Percentiles rank a stretch among this genome's conserved stretches.
phyloP scores from a whole-genome alignment of 2,329 filamentous ascomycete species.

The Pseudogymnoascus sp. region DNA sequence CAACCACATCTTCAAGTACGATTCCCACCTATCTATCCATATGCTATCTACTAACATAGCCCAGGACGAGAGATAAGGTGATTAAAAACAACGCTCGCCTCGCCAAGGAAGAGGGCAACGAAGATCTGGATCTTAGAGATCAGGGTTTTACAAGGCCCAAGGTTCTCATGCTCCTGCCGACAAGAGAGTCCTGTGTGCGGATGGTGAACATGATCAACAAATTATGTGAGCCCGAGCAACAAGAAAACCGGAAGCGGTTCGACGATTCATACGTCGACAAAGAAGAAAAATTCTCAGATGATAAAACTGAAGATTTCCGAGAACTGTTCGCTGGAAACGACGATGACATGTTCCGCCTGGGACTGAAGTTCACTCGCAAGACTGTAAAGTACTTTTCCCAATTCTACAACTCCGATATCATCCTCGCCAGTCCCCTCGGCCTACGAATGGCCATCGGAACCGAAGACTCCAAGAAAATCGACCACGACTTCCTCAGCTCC shows the following conservation, averaged over 20 bases:
- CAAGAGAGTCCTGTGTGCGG: constrained; percentile 75
- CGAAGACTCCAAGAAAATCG: constrained; percentile 57
- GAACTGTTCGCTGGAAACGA: constrained; percentile 92
- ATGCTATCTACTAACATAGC: constrained; percentile 14
- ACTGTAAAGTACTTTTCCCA: constrained; percentile 90
- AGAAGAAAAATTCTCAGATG: constrained; percentile 60
- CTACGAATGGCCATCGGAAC: constrained; percentile 85
- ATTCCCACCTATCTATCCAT: neutral
- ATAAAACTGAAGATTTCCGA: constrained; percentile 78
- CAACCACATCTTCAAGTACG: constrained; percentile 82
- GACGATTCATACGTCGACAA: constrained; percentile 71
- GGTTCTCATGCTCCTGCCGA: constrained; percentile 83
- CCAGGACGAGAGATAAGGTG: constrained; percentile 75
- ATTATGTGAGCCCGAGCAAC: constrained; percentile 76
- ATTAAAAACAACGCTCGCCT: constrained; percentile 87
- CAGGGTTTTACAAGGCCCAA: constrained; percentile 96
- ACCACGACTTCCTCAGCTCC: constrained; percentile 88
- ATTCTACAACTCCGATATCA: constrained; percentile 95
- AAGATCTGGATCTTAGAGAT: constrained; percentile 72
- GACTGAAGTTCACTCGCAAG: constrained; percentile 95
- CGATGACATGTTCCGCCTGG: constrained; percentile 93
- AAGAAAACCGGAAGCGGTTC: constrained; percentile 92
- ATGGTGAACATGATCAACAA: constrained; percentile 71
- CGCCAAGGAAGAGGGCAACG: constrained; percentile 55
- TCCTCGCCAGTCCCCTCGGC: constrained; percentile 83